Conservation (phyloP, 345 rosid species). For the Ceriops zippeliana region DNA sequence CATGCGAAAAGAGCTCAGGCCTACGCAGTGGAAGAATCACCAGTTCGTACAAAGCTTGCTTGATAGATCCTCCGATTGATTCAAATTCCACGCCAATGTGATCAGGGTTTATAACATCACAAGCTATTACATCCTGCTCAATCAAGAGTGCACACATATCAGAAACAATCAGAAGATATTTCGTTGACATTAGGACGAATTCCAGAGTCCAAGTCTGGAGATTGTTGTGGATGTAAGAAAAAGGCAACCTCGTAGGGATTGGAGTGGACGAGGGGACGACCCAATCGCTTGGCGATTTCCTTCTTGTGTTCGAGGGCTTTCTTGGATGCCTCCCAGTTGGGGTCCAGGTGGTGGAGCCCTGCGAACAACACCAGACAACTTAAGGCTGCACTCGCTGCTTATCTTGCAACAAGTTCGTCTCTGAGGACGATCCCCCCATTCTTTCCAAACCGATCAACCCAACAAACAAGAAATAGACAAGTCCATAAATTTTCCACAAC, state of each 20-base stretch:
- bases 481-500: no score
- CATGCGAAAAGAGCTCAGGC: slow-evolving; percentile 84
- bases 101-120: slow-evolving; percentile 97
- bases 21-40: slow-evolving; percentile 84
- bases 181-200: no score
- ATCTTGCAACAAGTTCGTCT: slow-evolving; percentile 82
- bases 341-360: slow-evolving; percentile 85
- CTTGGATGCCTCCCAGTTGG: slow-evolving; percentile 89
- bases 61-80: slow-evolving; percentile 82
- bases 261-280: slow-evolving; percentile 86
- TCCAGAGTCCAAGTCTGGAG: not conserved
- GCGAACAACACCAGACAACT: slow-evolving; percentile 83
- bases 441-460: not conserved
- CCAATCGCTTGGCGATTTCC: slow-evolving; percentile 84
- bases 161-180: not conserved
- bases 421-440: slow-evolving; percentile 55
- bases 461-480: no score
- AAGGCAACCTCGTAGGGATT: slow-evolving; percentile 75
- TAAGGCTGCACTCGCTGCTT: slow-evolving; percentile 97
- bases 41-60: slow-evolving; percentile 78
- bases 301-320: slow-evolving; percentile 86
- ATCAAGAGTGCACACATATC: not conserved
- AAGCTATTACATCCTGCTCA: slow-evolving; percentile 86
- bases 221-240: not conserved
- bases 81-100: slow-evolving; percentile 86